Conservation (phyloP, 805 yeast species). For the Starmerella tilneyi region DNA sequence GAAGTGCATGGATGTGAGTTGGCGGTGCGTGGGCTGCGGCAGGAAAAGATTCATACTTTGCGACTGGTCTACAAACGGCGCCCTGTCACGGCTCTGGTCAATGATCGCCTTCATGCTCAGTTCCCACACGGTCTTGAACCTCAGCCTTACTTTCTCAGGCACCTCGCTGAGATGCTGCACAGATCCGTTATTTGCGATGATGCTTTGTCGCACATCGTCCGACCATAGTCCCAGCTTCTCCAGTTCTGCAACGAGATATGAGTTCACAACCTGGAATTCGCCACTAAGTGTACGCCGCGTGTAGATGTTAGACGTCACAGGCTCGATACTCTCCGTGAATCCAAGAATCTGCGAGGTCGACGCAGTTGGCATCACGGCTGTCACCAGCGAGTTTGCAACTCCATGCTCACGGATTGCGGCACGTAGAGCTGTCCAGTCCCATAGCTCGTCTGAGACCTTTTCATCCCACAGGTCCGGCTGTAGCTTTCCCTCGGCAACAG, state of each 20-base stretch:
- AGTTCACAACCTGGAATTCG: conserved; percentile 82
- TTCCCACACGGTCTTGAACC: conserved; percentile 92
- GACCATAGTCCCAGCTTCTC: conserved; percentile 72
- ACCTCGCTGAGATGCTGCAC: conserved; percentile 60
- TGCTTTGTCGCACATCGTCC: conserved; percentile 57
- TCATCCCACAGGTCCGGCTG: conserved; percentile 80
- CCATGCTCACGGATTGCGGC: conserved; percentile 48
- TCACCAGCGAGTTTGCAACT: conserved; percentile 69
- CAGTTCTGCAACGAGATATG: conserved; percentile 66
- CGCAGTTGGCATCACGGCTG: conserved; percentile 97
- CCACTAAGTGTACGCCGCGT: conserved; percentile 82
- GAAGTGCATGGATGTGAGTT: conserved; percentile 92
- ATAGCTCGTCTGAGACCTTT: conserved; percentile 40
- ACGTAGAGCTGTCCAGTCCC: conserved; percentile 73
- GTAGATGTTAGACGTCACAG: conserved; percentile 80
- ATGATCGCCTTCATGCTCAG: conserved; percentile 68
- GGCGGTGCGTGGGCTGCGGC: conserved; percentile 80
- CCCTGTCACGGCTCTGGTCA: conserved; percentile 72
- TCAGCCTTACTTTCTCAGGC: conserved; percentile 55
- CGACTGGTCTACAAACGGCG: conserved; percentile 70
- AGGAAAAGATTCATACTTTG: conserved; percentile 84
- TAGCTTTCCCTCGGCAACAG: conserved; percentile 67
- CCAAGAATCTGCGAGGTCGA: conserved; percentile 92
- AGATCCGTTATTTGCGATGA: conserved; percentile 71
- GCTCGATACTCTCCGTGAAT: conserved; percentile 87